A percentile compares a stretch with the other conserved stretches of the same genome.
Evolutionary conservation across 2,329 filamentous ascomycete species (phyloP).

Genomic region (Colletotrichum orchidophilum): DNA sequence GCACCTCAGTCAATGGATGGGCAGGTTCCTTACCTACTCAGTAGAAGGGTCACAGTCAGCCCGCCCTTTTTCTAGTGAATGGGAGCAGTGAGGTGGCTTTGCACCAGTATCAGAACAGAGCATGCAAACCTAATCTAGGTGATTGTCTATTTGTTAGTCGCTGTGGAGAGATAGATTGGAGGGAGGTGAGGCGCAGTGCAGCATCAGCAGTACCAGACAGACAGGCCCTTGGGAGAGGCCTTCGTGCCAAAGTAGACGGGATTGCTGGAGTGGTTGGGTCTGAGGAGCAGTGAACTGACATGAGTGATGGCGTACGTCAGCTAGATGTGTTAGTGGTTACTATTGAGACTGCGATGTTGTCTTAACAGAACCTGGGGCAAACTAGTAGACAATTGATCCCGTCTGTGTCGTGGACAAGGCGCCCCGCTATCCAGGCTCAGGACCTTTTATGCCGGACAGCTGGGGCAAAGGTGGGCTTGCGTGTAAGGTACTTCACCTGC

Average conservation of each 20-base stretch:
- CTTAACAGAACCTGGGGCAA: slow-evolving; percentile 6
- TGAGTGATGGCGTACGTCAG: neutral
- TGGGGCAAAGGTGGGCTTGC: neutral
- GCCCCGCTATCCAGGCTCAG: slow-evolving; percentile 7
- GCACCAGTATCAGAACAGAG: neutral
- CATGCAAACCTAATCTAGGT: slow-evolving; percentile 8
- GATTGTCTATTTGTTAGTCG: neutral
- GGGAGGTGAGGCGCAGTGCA: slow-evolving; percentile 18
- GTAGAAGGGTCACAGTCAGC: neutral
- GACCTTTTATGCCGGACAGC: slow-evolving; percentile 18
- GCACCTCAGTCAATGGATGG: neutral
- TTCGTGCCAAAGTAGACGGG: neutral
- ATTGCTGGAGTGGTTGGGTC: neutral
- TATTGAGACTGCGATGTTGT: neutral
- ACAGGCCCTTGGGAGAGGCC: neutral
- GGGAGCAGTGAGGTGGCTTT: neutral
- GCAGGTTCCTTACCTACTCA: no score
- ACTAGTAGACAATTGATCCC: no score
- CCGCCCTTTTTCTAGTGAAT: neutral
- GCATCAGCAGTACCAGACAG: slow-evolving; percentile 3
- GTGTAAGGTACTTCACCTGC: neutral
- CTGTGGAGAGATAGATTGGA: slow-evolving; percentile 18
- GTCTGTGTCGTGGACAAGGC: neutral
- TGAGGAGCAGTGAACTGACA: slow-evolving; percentile 15
- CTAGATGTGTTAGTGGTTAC: accelerated